Evolutionary conservation across 305 asterid genomes (phyloP).

Genomic region (Rubia tinctorum): DNA sequence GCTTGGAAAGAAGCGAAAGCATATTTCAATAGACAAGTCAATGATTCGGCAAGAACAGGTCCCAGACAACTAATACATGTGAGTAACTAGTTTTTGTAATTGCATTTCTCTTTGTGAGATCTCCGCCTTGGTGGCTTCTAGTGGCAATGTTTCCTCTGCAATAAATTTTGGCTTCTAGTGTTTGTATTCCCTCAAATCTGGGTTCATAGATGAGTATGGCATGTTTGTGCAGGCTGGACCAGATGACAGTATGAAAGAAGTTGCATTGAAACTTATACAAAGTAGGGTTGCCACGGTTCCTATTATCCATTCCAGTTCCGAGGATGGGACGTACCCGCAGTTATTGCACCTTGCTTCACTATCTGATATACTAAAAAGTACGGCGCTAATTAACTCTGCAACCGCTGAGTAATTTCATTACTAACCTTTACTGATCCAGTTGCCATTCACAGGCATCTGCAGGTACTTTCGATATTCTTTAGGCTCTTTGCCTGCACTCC

Average conservation of each 20-base stretch:
- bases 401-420: neutral
- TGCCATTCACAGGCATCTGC: conserved; percentile 66
- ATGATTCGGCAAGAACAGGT: conserved; percentile 46
- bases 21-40: conserved; percentile 52
- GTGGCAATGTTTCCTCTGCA: neutral
- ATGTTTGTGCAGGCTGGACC: conserved; percentile 74
- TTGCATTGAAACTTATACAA: conserved; percentile 78
- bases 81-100: conserved; percentile 26
- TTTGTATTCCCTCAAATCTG: neutral
- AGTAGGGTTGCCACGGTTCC: conserved; percentile 81
- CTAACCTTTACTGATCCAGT: conserved; percentile 15
- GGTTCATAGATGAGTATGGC: neutral
- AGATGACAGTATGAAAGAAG: conserved; percentile 70
- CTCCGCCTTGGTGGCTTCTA: neutral
- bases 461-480: conserved; percentile 80
- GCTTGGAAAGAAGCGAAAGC: conserved; percentile 94
- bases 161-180: neutral
- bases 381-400: conserved; percentile 2
- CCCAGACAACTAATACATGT: conserved; percentile 75
- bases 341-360: conserved; percentile 91
- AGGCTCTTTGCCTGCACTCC: conserved; percentile 69
- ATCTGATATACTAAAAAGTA: conserved; percentile 80
- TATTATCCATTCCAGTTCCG: conserved; percentile 64
- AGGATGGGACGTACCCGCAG: conserved; percentile 73
- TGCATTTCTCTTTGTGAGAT: neutral